Percentiles rank a stretch among this genome's conserved stretches.
Conservation (phyloP, 345 rosid species). For the Euphorbia peplus region DNA sequence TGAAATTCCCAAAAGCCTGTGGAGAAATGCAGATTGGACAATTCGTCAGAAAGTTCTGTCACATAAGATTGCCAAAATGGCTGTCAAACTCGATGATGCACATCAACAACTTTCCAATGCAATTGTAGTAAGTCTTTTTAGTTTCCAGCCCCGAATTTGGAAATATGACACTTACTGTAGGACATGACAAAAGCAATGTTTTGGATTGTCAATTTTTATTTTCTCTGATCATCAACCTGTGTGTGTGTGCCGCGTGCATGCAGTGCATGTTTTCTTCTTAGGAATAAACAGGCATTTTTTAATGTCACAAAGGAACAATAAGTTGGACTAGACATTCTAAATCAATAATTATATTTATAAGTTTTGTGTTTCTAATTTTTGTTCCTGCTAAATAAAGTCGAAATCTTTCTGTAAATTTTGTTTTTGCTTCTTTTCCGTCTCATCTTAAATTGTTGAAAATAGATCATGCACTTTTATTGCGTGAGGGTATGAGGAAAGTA, state of each 20-base stretch:
- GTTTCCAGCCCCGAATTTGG: not conserved
- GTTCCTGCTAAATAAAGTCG: not conserved
- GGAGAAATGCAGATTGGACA: slow-evolving; percentile 94
- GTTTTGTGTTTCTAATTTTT: not conserved
- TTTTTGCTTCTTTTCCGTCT: not conserved
- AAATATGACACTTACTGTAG: not conserved
- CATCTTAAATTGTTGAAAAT: not conserved
- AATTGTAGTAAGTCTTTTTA: slow-evolving; percentile 67
- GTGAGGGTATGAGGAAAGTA: not conserved
- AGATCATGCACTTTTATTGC: not conserved
- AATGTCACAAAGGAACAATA: not conserved
- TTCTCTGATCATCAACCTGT: not conserved
- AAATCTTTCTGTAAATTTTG: not conserved
- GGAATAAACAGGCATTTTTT: not conserved
- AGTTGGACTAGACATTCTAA: not conserved
- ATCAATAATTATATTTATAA: not conserved
- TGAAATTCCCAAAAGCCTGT: slow-evolving; percentile 84
- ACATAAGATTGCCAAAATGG: slow-evolving; percentile 96
- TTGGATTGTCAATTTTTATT: not conserved
- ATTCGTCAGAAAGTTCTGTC: slow-evolving; percentile 94
- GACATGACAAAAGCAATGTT: not conserved
- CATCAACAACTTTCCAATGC: slow-evolving; percentile 98
- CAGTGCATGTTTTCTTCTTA: not conserved
- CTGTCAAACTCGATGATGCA: slow-evolving; percentile 94
- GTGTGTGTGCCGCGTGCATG: not conserved